Percentiles rank a stretch among this genome's conserved stretches.
phyloP scores from a whole-genome alignment of 2,329 filamentous ascomycete genomes.

The Colletotrichum agaves region DNA sequence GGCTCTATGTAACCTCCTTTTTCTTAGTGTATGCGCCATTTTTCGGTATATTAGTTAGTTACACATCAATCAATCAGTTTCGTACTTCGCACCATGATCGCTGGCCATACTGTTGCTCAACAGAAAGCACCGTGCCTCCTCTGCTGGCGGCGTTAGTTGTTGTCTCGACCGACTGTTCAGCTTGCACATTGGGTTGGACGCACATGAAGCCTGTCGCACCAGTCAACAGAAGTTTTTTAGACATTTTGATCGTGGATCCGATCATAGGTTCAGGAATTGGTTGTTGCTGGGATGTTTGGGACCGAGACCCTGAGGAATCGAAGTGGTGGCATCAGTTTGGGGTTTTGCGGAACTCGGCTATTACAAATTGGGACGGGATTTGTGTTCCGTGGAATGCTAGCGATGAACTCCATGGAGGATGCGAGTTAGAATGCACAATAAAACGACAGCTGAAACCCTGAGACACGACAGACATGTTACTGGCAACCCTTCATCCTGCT shows the following conservation, averaged over 20 bases:
- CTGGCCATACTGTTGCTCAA: too few species aligned
- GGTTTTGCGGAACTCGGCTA: neutral
- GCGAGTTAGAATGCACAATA: neutral
- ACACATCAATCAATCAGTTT: too few species aligned
- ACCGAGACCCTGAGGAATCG: neutral
- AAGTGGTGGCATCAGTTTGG: conserved; percentile 9
- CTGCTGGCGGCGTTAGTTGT: conserved; percentile 33
- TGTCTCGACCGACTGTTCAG: neutral
- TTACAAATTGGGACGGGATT: conserved; percentile 15
- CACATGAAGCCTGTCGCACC: conserved; percentile 45
- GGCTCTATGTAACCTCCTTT: too few species aligned
- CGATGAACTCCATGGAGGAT: neutral
- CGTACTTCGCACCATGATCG: too few species aligned
- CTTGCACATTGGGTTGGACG: neutral
- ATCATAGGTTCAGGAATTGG: neutral
- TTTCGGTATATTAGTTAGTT: too few species aligned
- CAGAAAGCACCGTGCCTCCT: conserved; percentile 44
- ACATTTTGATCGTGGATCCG: neutral
- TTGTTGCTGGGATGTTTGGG: neutral
- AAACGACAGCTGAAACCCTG: neutral
- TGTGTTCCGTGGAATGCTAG: conserved; percentile 12
- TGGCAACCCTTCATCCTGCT: too few species aligned
- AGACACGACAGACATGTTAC: too few species aligned
- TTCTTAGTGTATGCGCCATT: too few species aligned
- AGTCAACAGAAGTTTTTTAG: conserved; percentile 39